Evolutionary conservation across 495 filamentous ascomycete genomes (phyloP), one percentile per base, ranked within the genome.

Genomic region (Aspergillus conjunctus): DNA sequence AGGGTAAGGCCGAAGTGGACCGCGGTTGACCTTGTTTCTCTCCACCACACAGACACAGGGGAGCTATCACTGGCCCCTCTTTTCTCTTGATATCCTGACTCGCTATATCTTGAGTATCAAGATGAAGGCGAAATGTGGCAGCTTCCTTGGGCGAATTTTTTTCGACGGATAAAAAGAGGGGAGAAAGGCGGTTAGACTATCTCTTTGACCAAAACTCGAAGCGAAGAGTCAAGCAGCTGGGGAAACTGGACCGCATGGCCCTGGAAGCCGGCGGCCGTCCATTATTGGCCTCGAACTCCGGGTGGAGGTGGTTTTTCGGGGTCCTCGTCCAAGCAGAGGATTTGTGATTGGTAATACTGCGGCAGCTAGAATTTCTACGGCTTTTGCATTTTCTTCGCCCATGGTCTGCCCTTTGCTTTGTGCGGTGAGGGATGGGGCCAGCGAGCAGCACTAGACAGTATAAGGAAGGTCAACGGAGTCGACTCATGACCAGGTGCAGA

Each of bases 381-480:
- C 50, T 39, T 34, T 49, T 54, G 15, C 39, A 31, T 17, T 43
- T 41, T 54, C 58, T 37, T 54, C 17, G n/a, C 21, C 5, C n/a
- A 48, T 7, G 44, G n/a, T 48, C 44, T 21, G 18, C 10, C 17
- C 20, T 20, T 5, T 46, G 14, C 15, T 20, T 48, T 48, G 44
- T 48, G 44, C 44, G 44, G 44, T 48, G 14, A 22, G 15, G 34
- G 22, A 18, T 37, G 51, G 26, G 21, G 45, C 34, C 58, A 51
- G 51, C 33, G 51, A 49, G 44, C 9, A 56, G 51, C 59, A 62
- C 63, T 66, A 66, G 48, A 51, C 60, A 50, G 30, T 45, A 66
- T 57, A 32, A 52, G 64, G 64, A 66, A 66, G 64, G 60, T 63
- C 15, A 31, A 33, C 50, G 37, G 56, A 66, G 63, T 46, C 8